Evolutionary conservation across 495 filamentous ascomycete genomes (phyloP).

Genomic region (Articulospora tetracladia): DNA sequence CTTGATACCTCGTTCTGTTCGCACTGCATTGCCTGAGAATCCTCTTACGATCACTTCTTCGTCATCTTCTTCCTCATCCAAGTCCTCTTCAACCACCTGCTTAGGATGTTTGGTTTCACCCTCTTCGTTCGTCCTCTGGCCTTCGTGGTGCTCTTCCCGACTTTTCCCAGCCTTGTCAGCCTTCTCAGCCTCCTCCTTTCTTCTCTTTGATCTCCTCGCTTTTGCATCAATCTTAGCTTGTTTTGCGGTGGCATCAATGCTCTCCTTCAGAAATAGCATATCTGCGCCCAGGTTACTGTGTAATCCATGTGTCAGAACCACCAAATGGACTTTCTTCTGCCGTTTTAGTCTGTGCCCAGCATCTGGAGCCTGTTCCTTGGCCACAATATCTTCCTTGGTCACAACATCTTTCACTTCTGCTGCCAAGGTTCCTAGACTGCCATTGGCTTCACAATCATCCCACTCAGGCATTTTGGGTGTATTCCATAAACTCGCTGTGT

Average conservation of each 20-base stretch:
- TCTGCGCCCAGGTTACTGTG: slow-evolving; percentile 97
- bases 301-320: slow-evolving; percentile 88
- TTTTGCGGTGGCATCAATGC: slow-evolving; percentile 78
- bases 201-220: slow-evolving; percentile 47
- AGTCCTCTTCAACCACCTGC: slow-evolving; percentile 24
- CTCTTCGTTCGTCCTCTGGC: slow-evolving; percentile 20
- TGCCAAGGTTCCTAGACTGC: slow-evolving; percentile 18
- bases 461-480: slow-evolving; percentile 72
- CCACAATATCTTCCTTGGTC: slow-evolving; percentile 12
- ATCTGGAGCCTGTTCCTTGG: background rate
- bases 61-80: slow-evolving; percentile 54
- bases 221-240: slow-evolving; percentile 61
- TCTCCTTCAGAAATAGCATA: slow-evolving; percentile 96
- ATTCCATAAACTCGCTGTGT: slow-evolving; percentile 88
- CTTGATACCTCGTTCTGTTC: slow-evolving; percentile 92
- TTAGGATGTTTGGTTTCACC: slow-evolving; percentile 11
- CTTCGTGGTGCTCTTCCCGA: background rate
- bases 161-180: slow-evolving; percentile 9
- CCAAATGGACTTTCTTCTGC: slow-evolving; percentile 79
- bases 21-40: slow-evolving; percentile 82
- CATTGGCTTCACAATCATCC: slow-evolving; percentile 36
- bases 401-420: slow-evolving; percentile 14
- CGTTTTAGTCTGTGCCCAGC: slow-evolving; percentile 33
- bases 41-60: slow-evolving; percentile 94
- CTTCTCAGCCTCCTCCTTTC: slow-evolving; percentile 23